Base-by-base conservation (phyloP, 768 basidiomycete genomes). In the Naganishia randhawae region DNA sequence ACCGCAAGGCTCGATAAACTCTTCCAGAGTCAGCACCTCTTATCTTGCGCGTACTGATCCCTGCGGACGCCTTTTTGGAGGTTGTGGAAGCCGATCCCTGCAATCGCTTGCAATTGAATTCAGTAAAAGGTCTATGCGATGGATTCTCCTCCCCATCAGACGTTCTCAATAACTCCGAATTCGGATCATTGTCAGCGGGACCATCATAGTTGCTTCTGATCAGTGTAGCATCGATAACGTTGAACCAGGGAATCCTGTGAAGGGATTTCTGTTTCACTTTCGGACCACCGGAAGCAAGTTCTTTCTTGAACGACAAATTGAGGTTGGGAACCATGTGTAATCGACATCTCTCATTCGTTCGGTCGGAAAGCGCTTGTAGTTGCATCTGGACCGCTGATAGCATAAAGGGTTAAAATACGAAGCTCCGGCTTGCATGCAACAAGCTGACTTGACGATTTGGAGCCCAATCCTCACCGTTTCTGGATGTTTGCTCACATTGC, bases 261-360 rank as follows among this genome's bases (percentile, higher is more conserved):
- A 13, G 29, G 16, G 27, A 42, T 35, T n/a, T 42, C 25, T 42
- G 8, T n/a, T n/a, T n/a, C n/a, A 13, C 22, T 8, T 37, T 8
- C 5, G 10, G 3, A 25, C 10, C 10, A 6, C 25, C 57, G 10
- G 5, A 10, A 41, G 11, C 19, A 33, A 8, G 54, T 2, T 55
- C 27, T 25, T 8, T 42, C n/a, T 22, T 29, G 37, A 16, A 16
- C 19, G 37, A 41, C 57, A 25, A 39, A 25, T n/a, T 41, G 3
- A 61, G 9, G 17, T 61, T 61, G 35, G 57, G 57, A 41, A 61
- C 37, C 57, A 61, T 25, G 2, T 19, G 31, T 37, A 55, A 37
- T 13, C 8, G 32, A 48, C 25, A 48, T 48, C 19, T n/a, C 25
- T 17, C n/a, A 48, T 22, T 22, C 37, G 37, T 7, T n/a, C 7